phyloP scores from a whole-genome alignment of 345 rosid genomes.

The Populus deltoides region DNA sequence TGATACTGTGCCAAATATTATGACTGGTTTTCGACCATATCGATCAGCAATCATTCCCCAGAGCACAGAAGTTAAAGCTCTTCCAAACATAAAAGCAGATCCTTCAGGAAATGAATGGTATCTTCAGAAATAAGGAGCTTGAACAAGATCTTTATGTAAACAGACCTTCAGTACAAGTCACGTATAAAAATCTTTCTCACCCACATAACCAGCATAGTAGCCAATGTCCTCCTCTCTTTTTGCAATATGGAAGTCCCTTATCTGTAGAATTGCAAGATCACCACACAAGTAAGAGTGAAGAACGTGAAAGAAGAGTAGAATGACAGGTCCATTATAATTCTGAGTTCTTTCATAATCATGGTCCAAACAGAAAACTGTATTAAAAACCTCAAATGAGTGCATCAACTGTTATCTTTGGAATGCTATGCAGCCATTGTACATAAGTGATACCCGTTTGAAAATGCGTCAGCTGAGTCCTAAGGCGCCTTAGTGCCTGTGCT shows the following conservation, averaged over 20 bases:
- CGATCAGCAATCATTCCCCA: conserved; percentile 84
- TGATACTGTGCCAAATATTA: conserved; percentile 45
- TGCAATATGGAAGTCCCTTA: conserved; percentile 58
- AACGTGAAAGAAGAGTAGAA: background rate
- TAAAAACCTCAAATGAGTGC: too few relatives aligned
- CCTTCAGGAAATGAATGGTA: conserved; percentile 32
- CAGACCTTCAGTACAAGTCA: background rate
- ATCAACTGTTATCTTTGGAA: too few relatives aligned
- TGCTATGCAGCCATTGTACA: too few relatives aligned
- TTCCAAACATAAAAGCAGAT: conserved; percentile 82
- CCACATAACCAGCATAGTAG: conserved; percentile 68
- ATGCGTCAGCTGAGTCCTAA: background rate
- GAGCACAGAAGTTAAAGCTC: conserved; percentile 67
- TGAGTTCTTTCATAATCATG: background rate
- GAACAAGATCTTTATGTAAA: background rate
- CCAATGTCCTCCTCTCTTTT: conserved; percentile 72
- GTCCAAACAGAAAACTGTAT: too few relatives aligned
- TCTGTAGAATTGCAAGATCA: conserved; percentile 29
- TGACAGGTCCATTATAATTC: background rate
- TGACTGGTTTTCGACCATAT: conserved; percentile 75
- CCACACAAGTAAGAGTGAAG: background rate
- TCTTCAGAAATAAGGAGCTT: background rate
- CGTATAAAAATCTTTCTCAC: conserved; percentile 21
- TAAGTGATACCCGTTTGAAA: too few relatives aligned
- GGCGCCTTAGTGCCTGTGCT: background rate